Evolutionary conservation across 2,329 filamentous ascomycete species (phyloP), one percentile per base, ranked within the genome.

Genomic region (Scopulariopsis brevicaulis): DNA sequence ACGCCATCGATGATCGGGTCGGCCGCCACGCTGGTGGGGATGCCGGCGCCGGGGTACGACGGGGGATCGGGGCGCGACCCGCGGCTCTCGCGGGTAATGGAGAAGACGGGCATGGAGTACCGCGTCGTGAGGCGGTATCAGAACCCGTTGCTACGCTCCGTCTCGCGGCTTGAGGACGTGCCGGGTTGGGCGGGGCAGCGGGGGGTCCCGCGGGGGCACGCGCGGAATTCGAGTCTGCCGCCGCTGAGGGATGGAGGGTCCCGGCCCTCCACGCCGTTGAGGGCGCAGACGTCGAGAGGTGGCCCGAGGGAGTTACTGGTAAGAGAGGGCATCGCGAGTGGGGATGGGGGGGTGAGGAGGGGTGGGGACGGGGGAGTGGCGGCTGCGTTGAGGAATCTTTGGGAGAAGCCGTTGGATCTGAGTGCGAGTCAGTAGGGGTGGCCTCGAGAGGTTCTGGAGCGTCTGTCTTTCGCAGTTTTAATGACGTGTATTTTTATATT

Each of bases 111-210:
- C 18, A 81, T 87, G 70, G 86, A 90, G 66, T 90, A 89, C 67
- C 77, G 85, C n/a, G 86, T 89, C 10, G 84, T 90, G 37, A 79
- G 86, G 57, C 77, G 87, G 52, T 86, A 86, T 66, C 84, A 88
- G 65, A 87, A 89, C 63, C 85, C 87, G 0, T 77, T 90, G 20
- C 82, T 80, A 4, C 79, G 85, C 53, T 85, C 84, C 0, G 71
- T 90, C 20, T 70, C 70, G 48, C 70, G 74, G 3, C 65, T 76
- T 6, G 65, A 65, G 37, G 66, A 60, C 20, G n/a, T 50, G n/a
- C 46, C 46, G 20, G 46, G 46, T 1, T 50, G 46, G 46, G 46
- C 20, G n/a, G 46, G 18, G 20, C n/a, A 11, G 54, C 40, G 48
- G 24, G 24, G 6, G 20, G 12, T 46, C 28, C 32, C 32, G 8